These are phyloP conservation scores for Mortierella sp. DNA, from an alignment of 371 early-diverging fungal species.

Conservation along the genomic window DNA sequence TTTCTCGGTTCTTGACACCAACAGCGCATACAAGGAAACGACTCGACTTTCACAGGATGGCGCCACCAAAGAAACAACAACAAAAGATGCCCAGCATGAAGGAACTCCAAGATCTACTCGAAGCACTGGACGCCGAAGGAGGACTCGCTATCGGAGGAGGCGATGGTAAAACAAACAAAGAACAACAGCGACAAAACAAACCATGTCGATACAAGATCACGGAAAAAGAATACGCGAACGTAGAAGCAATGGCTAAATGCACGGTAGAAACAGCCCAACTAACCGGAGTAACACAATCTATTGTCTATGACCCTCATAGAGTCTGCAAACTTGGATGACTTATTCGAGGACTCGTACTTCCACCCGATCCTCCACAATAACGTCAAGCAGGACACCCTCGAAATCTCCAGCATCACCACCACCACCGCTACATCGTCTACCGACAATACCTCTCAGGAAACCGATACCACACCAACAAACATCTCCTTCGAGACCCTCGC, in stretches of 20 bases:
- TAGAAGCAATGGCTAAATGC: not conserved
- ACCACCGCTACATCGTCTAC: not conserved
- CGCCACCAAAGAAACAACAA: slow-evolving; percentile 37
- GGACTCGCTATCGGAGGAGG: slow-evolving; percentile 40
- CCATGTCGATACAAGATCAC: too few species aligned
- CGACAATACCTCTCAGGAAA: not conserved
- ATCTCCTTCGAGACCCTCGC: slow-evolving; percentile 19
- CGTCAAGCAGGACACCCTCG: slow-evolving; percentile 24
- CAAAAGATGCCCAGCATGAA: slow-evolving; percentile 53
- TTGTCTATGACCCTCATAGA: slow-evolving; percentile 11
- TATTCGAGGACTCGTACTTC: slow-evolving; percentile 52
- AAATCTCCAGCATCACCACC: not conserved
- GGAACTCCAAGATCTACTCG: slow-evolving; percentile 44
- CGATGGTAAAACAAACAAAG: slow-evolving; percentile 7
- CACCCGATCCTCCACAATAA: slow-evolving; percentile 42
- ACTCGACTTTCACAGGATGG: slow-evolving; percentile 19
- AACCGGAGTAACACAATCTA: not conserved
- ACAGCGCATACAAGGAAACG: not conserved
- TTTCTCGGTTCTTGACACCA: not conserved
- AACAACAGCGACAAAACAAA: not conserved
- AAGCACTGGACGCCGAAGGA: slow-evolving; percentile 42
- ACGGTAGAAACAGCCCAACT: not conserved
- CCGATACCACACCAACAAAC: not conserved
- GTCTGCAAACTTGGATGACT: slow-evolving; percentile 46
- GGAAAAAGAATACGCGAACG: not conserved